A percentile compares a stretch with the other conserved stretches of the same genome.
phyloP scores from a whole-genome alignment of 1,284 basidiomycete species.

The Puccinia brachypodii region DNA sequence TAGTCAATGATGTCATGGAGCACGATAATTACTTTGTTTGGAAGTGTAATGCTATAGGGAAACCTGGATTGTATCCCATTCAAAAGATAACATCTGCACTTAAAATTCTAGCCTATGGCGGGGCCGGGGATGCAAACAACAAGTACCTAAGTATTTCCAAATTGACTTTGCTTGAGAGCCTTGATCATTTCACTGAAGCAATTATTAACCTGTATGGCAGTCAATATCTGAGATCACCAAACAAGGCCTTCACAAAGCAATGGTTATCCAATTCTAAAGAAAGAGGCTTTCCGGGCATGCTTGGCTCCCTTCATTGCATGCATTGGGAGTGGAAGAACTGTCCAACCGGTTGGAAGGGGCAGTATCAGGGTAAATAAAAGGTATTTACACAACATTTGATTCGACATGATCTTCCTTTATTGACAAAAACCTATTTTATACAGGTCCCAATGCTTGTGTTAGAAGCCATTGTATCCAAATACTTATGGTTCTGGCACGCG shows the following conservation, averaged over 20 bases:
- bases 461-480: too few species aligned
- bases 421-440: too few species aligned
- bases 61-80: background rate
- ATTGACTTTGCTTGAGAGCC: background rate
- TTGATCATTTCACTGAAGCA: background rate
- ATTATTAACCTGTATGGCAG: background rate
- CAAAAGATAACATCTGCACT: background rate
- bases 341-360: too few species aligned
- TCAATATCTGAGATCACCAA: background rate
- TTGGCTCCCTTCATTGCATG: slow-evolving; percentile 19
- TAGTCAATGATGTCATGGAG: background rate
- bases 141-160: background rate
- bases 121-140: background rate
- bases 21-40: background rate
- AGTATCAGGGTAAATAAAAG: too few species aligned
- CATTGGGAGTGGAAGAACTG: too few species aligned
- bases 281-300: slow-evolving; percentile 17
- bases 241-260: background rate
- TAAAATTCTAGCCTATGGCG: background rate
- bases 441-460: too few species aligned
- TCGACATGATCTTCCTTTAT: too few species aligned
- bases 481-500: too few species aligned
- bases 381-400: too few species aligned
- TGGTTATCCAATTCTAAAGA: background rate
- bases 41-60: background rate